Base-by-base conservation (phyloP, 768 basidiomycete genomes). In the Mycena rebaudengoi region DNA sequence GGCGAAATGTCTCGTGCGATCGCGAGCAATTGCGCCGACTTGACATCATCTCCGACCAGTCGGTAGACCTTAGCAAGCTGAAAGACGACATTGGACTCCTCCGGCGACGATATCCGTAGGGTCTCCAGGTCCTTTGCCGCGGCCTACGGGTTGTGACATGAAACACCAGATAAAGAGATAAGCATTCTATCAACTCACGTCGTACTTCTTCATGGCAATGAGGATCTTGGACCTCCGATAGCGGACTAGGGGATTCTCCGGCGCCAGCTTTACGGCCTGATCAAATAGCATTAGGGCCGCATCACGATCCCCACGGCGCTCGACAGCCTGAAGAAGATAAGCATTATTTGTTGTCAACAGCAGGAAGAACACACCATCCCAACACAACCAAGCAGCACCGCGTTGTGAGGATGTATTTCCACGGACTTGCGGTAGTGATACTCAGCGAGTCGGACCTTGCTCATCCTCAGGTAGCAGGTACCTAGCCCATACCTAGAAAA, bases 11-110 rank as follows among this genome's bases (percentile, higher is more conserved):
- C 98, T 65, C 96, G 89, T 68, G 96, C 98, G 37, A 91, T 84
- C 29, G 95, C 94, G 64, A 99, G 91, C 78, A 90, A 84, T 64
- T 92, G 89, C 59, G 93, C 91, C 49, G 95, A 90, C 76, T 92
- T 90, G 20, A 86, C 83, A 67, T 88, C 86, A 76, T 95, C 84
- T 33, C 94, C 94, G 57, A 92, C 78, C 68, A 92, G 82, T 46
- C 94, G 88, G 73, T 98, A 98, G 62, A 92, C 90, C 79, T 91
- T 92, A 26, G 96, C 98, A 18, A 99, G 87, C 77, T 98, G 91
- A 86, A 98, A 98, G 62, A 96, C 88, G 59, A 99, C 93, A 79
- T 98, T 98, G 55, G 96, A 91, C 81, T 99, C 98, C 73, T 96
- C 94, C 7, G 97, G 97, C 33, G 96, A 93, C 65, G 88, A 81